phyloP scores from a whole-genome alignment of 2,329 filamentous ascomycete species.

The Aspergillus viridinutans region DNA sequence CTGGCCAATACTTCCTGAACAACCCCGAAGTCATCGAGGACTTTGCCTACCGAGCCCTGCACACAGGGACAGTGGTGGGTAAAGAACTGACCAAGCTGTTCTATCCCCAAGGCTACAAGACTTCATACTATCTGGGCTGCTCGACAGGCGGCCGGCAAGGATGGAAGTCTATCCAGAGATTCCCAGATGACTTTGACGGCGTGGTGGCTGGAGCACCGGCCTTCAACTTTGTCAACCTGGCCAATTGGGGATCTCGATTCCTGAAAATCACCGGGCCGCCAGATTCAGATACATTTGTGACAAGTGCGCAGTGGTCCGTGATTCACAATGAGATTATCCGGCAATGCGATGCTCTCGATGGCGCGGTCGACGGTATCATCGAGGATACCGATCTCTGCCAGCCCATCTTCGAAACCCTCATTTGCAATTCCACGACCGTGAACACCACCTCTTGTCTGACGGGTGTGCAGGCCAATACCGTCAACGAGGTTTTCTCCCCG shows the following conservation, averaged over 20 bases:
- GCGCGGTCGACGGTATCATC: conserved; percentile 33
- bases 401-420: conserved; percentile 28
- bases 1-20: conserved; percentile 44
- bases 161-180: conserved; percentile 43
- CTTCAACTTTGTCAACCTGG: conserved; percentile 41
- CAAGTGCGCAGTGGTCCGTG: conserved; percentile 24
- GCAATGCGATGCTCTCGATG: conserved; percentile 32
- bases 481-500: conserved; percentile 28
- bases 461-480: conserved; percentile 26
- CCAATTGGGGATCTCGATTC: conserved; percentile 43
- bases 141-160: conserved; percentile 47
- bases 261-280: conserved; percentile 38
- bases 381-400: conserved; percentile 35
- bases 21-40: conserved; percentile 46
- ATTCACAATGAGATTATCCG: conserved; percentile 35
- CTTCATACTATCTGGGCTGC: conserved; percentile 48
- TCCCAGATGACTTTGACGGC: conserved; percentile 47
- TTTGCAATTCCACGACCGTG: conserved; percentile 20
- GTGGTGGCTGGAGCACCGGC: conserved; percentile 45
- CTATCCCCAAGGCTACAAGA: conserved; percentile 37
- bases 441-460: conserved; percentile 26
- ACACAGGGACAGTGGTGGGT: conserved; percentile 38
- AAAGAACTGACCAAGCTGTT: conserved; percentile 39
- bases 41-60: conserved; percentile 46
- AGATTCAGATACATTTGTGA: conserved; percentile 26